These are phyloP conservation scores for Penicillium sp. DNA, from an alignment of 2,329 filamentous ascomycete genomes.

Conservation along the genomic window DNA sequence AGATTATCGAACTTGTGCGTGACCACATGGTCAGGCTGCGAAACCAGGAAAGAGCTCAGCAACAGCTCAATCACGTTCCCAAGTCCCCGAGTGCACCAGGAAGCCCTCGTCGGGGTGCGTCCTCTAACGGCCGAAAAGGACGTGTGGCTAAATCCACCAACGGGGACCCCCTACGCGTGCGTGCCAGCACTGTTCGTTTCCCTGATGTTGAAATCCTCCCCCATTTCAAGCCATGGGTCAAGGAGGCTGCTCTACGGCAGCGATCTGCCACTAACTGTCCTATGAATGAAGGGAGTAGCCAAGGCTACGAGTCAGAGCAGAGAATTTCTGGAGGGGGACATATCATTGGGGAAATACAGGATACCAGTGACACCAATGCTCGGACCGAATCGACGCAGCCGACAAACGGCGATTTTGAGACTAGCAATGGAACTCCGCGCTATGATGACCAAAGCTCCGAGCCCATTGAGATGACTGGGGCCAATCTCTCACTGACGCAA, in stretches of 20 bases:
- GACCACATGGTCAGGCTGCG: conserved; percentile 19
- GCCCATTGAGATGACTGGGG: not conserved
- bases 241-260: conserved; percentile 2
- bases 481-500: not conserved
- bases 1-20: conserved; percentile 26
- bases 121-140: not conserved
- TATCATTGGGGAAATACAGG: not conserved
- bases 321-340: not conserved
- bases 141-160: not conserved
- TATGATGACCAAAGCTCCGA: not conserved
- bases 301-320: not conserved
- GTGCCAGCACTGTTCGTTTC: conserved; percentile 24
- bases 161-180: not conserved
- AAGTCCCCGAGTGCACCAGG: not conserved
- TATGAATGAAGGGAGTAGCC: not conserved
- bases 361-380: not conserved
- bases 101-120: not conserved
- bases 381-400: not conserved
- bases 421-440: too few species aligned
- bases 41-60: conserved; percentile 4
- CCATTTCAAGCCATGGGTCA: conserved; percentile 25
- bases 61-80: not conserved
- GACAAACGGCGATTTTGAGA: not conserved
- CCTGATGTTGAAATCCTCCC: conserved; percentile 44
- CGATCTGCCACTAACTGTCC: not conserved